Percentiles rank a stretch among this genome's conserved stretches.
Conservation (phyloP, 352 stramenopile genomes). For the Pilasporangium apinafurcum region DNA sequence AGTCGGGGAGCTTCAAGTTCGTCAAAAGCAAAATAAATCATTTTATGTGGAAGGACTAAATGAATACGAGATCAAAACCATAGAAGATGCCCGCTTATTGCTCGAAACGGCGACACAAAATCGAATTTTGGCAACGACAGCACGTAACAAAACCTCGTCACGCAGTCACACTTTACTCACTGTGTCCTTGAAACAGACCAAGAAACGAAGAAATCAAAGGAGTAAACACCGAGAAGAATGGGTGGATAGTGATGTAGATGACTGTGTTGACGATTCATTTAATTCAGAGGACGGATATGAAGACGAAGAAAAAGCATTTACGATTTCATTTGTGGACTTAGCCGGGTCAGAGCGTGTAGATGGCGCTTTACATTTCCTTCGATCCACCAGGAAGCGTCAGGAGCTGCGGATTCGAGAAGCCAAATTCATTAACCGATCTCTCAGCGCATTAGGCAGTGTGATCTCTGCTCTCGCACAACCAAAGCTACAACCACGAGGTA, state of each 20-base stretch:
- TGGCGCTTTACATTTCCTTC: conserved; percentile 40
- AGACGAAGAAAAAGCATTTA: conserved; percentile 10
- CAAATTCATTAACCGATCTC: conserved; percentile 75
- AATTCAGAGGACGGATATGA: neutral
- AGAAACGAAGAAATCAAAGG: neutral
- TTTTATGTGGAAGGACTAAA: conserved; percentile 61
- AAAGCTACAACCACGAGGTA: conserved; percentile 3
- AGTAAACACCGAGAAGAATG: no score
- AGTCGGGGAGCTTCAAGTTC: conserved; percentile 33
- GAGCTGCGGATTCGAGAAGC: conserved; percentile 66
- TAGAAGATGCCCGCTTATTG: conserved; percentile 40
- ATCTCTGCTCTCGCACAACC: conserved; percentile 46
- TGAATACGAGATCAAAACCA: conserved; percentile 36
- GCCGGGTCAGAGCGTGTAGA: conserved; percentile 62
- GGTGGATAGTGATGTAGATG: conserved; percentile 2
- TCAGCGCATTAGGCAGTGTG: conserved; percentile 61
- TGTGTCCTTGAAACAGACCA: conserved; percentile 26
- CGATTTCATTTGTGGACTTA: conserved; percentile 67
- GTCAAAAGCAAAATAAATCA: conserved; percentile 25
- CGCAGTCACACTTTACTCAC: conserved; percentile 66
- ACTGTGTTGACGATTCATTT: conserved; percentile 3
- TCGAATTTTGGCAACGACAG: conserved; percentile 45
- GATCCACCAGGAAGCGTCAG: conserved; percentile 36
- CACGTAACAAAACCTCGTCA: conserved; percentile 63
- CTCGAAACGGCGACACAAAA: conserved; percentile 42